Base-by-base conservation (phyloP, 2,329 filamentous ascomycete genomes). In the Epichloe hybrida region DNA sequence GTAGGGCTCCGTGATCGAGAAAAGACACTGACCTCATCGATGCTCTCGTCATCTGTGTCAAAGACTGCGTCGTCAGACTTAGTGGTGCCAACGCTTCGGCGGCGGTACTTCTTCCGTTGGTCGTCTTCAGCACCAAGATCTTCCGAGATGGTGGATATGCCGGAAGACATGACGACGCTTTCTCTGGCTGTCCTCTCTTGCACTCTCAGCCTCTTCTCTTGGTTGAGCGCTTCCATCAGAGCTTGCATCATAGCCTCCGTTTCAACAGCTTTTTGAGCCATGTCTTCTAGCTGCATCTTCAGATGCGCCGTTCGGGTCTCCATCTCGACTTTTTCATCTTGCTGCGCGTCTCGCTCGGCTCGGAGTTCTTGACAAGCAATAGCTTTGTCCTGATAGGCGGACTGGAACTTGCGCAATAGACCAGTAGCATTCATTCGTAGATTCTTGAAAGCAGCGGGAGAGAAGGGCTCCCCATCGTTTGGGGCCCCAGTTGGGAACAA, bases 1-100 rank as follows among this genome's bases (percentile, higher is more conserved):
- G 77, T 76, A 2, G 80, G 80, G 57, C 77, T 81, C 23, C 78
- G 70, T 38, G 75, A 75, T 40, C 79, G 69, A 13, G 79, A 82
- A 58, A 84, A 84, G 39, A 84, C 70, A 59, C 77, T 81, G 36
- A 72, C 74, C 20, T 64, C 69, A 53, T 76, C 75, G 20, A 67
- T 61, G 50, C 68, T 72, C 43, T 71, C 70, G 45, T 78, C 77
- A 34, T 72, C 79, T n/a, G 73, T 78, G 50, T 76, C 75, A 51
- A 70, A 70, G 55, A 70, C 59, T 11, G 58, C 52, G 46, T 72
- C 60, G 47, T 73, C 61, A 23, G 68, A 65, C 53, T 71, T 73
- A 41, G 68, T 63, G 2, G 72, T 74, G 54, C 70, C 68, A 51
- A 61, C 64, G 54, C 72, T 68, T 56, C 60, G 68, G 49, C 74